Percentiles rank a stretch among this genome's conserved stretches.
Conservation (phyloP, 441 rosid species). For the Corymbia citriodora region DNA sequence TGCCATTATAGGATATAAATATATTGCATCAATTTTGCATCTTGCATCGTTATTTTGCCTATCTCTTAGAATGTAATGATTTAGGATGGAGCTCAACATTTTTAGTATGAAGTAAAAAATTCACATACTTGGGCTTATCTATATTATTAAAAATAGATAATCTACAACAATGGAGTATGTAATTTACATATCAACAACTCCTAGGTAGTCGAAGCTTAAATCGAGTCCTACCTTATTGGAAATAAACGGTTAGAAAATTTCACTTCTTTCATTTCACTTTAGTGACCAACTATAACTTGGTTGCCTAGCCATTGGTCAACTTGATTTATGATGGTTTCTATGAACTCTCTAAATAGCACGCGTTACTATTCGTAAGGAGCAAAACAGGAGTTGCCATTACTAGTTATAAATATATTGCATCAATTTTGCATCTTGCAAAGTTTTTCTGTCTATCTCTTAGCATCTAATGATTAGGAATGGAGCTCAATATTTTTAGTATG, state of each 20-base stretch:
- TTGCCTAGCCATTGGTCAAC: too few relatives aligned
- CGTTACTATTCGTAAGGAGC: neutral
- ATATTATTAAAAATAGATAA: too few relatives aligned
- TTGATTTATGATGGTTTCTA: too few relatives aligned
- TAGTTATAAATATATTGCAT: neutral
- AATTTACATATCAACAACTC: neutral
- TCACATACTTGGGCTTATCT: neutral
- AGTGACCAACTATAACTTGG: too few relatives aligned
- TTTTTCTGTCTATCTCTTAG: too few relatives aligned
- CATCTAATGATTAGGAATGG: too few relatives aligned
- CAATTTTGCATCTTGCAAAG: neutral
- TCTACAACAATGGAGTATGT: neutral
- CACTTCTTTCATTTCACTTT: too few relatives aligned
- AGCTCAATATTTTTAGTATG: too few relatives aligned
- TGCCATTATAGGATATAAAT: neutral
- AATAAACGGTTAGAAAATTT: too few relatives aligned
- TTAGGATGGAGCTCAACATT: neutral
- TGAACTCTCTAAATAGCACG: too few relatives aligned
- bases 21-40: neutral
- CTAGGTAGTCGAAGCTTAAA: neutral
- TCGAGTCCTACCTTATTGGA: too few relatives aligned
- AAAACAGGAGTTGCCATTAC: neutral
- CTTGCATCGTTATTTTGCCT: neutral
- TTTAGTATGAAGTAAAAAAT: neutral
- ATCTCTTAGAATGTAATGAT: too few relatives aligned